Evolutionary conservation across 805 yeast genomes (phyloP), one percentile per base, ranked within the genome.

Genomic region (Nakazawaea anatomiae): DNA sequence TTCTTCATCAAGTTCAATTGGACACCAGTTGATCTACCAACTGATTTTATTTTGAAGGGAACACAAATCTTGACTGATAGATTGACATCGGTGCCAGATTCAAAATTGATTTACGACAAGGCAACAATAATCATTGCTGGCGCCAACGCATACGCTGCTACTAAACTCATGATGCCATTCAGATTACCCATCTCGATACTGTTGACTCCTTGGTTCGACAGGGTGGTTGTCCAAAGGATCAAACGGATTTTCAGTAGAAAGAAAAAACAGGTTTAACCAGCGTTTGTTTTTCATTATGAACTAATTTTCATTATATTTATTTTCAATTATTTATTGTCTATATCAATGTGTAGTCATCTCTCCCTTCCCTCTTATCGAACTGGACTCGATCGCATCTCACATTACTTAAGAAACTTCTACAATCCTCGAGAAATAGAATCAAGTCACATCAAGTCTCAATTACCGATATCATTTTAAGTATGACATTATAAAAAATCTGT

Each of bases 21-120:
- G 52, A 56, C 71, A 7, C 79, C 83, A 1, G 50, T 74, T 32
- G 76, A 75, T 44, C 58, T 78, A 18, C 81, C 83, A 0, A 63
- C 71, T n/a, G 76, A 79, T 66, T 72, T 75, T 4, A 46, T 51
- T 27, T 6, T 32, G n/a, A 51, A 51, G 28, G 53, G 53, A 7
- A 39, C 42, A 8, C 39, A 42, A 41, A 38, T 51, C 14, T n/a
- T 51, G 32, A 46, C 50, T 11, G 14, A 29, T 12, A 46, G 30
- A 14, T 46, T 51, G 44, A 41, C 36, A 29, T 32, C 39, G 28
- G 29, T 50, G 11, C 49, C 52, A 18, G 52, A 50, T 39, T 44
- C 48, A 18, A 50, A 50, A 30, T 50, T 44, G 46, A 41, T 50
- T 18, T 50, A 45, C 39, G 68, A 66, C 31, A 66, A 65, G 54